These are phyloP conservation scores for Abrus precatorius DNA, from an alignment of 306 rosid species.

Conservation along the genomic window DNA sequence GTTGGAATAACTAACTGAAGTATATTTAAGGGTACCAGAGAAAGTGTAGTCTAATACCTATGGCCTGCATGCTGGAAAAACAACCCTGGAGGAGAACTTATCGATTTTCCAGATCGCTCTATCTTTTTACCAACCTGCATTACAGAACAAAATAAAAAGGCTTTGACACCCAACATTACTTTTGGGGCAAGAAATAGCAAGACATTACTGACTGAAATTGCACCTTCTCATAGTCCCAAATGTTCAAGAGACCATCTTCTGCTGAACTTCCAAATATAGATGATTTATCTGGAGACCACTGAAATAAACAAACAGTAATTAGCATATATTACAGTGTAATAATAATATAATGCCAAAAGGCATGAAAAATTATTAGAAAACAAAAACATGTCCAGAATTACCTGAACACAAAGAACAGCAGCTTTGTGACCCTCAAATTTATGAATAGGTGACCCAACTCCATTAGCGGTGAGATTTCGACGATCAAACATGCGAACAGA, in stretches of 20 bases:
- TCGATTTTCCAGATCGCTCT: constrained; percentile 74
- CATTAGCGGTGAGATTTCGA: constrained; percentile 87
- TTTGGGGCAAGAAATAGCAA: background rate
- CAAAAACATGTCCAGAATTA: constrained; percentile 28
- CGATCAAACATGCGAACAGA: constrained; percentile 97
- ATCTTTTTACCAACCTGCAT: constrained; percentile 80
- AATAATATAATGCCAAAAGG: constrained; percentile 26
- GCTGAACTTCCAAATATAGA: constrained; percentile 99
- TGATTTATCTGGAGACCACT: constrained; percentile 99
- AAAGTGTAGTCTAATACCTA: constrained; percentile 64
- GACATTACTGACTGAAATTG: constrained; percentile 11
- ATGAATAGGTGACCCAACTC: constrained; percentile 92
- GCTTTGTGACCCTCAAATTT: constrained; percentile 97
- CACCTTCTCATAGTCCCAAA: constrained; percentile 99
- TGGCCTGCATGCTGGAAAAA: constrained; percentile 99
- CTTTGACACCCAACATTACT: constrained; percentile 5
- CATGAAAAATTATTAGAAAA: constrained; percentile 4
- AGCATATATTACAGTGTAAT: background rate
- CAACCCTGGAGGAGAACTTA: constrained; percentile 81
- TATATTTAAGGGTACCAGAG: constrained; percentile 8
- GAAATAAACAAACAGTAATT: constrained; percentile 48
- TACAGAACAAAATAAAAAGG: constrained; percentile 29
- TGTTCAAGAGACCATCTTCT: constrained; percentile 94
- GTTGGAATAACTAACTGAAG: background rate
- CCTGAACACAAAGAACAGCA: constrained; percentile 99